Conservation (phyloP, 306 rosid genomes). For the Psophocarpus tetragonolobus region DNA sequence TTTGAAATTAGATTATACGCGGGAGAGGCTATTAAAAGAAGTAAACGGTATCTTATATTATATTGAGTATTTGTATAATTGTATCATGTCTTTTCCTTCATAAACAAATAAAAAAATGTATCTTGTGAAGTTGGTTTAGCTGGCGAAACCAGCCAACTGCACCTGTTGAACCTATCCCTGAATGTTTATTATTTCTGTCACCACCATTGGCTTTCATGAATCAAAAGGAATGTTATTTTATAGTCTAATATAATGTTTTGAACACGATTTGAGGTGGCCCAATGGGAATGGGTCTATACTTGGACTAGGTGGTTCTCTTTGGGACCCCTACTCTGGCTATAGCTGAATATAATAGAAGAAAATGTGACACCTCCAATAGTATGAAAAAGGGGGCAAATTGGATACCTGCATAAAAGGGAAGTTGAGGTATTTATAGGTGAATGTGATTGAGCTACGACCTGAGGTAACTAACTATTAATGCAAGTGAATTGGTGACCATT, state of each 20-base stretch:
- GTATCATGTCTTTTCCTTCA: no score
- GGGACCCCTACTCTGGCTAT: neutral
- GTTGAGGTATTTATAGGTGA: neutral
- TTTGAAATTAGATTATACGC: no score
- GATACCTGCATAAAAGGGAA: neutral
- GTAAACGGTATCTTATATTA: neutral
- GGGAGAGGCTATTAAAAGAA: no score
- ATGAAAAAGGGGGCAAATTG: neutral
- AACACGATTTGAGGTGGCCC: neutral
- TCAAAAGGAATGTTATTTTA: neutral
- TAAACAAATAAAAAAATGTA: neutral
- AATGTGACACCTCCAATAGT: neutral
- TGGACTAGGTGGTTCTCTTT: neutral
- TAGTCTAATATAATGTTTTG: neutral
- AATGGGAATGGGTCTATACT: neutral
- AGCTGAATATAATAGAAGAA: neutral
- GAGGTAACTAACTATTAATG: no score
- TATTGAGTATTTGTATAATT: no score
- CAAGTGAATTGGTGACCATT: neutral
- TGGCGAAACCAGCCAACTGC: conserved; percentile 1
- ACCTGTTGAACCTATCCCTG: neutral
- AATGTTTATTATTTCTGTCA: neutral
- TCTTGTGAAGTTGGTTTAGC: neutral
- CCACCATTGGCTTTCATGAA: neutral
- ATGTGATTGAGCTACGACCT: neutral